Base-by-base conservation (phyloP, 1,284 basidiomycete species). In the Cutaneotrichosporon sp. region DNA sequence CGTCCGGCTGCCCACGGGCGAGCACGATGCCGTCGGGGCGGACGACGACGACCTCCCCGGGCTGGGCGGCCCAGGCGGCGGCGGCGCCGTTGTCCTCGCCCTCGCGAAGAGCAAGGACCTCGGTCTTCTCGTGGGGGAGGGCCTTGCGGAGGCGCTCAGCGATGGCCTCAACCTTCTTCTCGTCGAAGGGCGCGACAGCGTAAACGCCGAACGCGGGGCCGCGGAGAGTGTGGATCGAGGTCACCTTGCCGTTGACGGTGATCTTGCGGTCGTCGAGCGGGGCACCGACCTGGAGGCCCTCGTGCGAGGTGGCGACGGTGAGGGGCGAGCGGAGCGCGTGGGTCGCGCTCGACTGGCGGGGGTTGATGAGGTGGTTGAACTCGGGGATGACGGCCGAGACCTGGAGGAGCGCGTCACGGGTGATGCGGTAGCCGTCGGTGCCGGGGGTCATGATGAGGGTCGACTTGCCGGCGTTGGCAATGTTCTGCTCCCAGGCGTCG, bases 401-500 rank as follows among this genome's bases (percentile, higher is more conserved):
- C 33, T 61, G 53, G 18, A 66, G 56, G 14, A 66, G 59, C 16
- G 54, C 62, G 51, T 66, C 62, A 27, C 65, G 65, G 14, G 65
- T 66, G 27, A 50, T 59, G 42, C 56, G 49, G 62, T 58, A 63
- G 11, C 65, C 65, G 25, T 63, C 62, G 4, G 43, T 54, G 34
- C 65, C 61, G 53, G 64, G 64, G 11, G 64, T 66, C 64, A 66
- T 66, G 61, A 66, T 59, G 29, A 60, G 60, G 1, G 64, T 66
- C 22, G 56, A 58, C 56, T 66, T 66, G 38, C 52, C 47, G 6
- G 64, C 64, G 53, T 47, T 58, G 58, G 45, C 50, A 18, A 66
- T 66, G 58, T 66, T 66, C 56, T 66, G 64, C 58, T 60, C 45
- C 64, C 64, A 66, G 1, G 64, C 64, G 47, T 66, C 64, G 56